Base-by-base conservation (phyloP, 192 early-diverging fungal genomes). In the Backusella psychrophila region DNA sequence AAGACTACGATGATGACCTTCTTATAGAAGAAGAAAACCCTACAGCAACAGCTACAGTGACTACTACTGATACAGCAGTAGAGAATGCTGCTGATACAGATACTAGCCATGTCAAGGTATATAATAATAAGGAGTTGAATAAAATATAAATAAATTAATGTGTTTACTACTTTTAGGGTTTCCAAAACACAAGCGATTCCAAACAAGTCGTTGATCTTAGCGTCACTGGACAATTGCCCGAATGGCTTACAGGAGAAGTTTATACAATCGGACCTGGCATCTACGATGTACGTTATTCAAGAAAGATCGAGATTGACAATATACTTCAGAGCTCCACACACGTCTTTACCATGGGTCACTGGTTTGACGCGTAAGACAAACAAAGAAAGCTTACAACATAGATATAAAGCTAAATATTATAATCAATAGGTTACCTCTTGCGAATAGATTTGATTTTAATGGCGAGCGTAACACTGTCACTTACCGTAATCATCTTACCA, bases 301-400 rank as follows among this genome's bases (percentile, higher is more conserved):
- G 89, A 42, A 90, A 87, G 82, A 84, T 88, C 15, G 82, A 84
- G 46, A 75, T 81, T 56, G 83, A 90, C 71, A 86, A 89, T 15
- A 85, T 90, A 70, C 80, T 86, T n/a, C 89, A 93, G 83, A 89
- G 88, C 72, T 89, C 87, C 9, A 92, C 91, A 14, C 80, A 82
- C n/a, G 85, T 82, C 15, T 94, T 91, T 71, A 83, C 85, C 1
- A 91, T 91, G 72, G 93, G 91, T 5, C 90, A 93, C 78, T 89
- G 92, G 84, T 90, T 94, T 84, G 93, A 94, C 76, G 87, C 82
- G 89, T 90, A 82, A 80, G 82, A 63, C 23, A 63, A 26, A 11
- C 26, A 29, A 69, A 38, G 11, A 56, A 35, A 15, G 29, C 44
- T 63, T 14, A 23, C 6, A 14, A 17, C 33, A 3, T 33, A 33